These are phyloP conservation scores for Theobroma cacao DNA, from an alignment of 345 rosid species.

Conservation along the genomic window DNA sequence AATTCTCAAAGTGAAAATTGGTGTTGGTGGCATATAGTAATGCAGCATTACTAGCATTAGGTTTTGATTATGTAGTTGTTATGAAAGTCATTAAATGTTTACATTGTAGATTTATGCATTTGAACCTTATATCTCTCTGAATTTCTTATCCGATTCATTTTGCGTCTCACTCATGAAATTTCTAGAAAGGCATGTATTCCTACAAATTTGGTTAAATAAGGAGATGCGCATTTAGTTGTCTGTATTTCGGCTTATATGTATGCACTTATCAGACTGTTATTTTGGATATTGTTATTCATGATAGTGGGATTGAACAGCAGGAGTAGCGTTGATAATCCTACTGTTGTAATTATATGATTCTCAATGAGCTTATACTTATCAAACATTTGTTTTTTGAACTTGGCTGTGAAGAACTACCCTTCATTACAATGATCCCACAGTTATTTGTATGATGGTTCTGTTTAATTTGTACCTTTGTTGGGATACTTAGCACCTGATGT, in stretches of 20 bases:
- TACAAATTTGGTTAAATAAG: not conserved
- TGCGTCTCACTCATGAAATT: not conserved
- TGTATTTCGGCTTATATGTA: not conserved
- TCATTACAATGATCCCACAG: not conserved
- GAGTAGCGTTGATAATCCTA: not conserved
- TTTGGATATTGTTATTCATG: not conserved
- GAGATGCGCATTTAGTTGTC: not conserved
- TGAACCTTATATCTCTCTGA: not conserved
- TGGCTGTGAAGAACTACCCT: not conserved
- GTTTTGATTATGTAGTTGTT: not conserved
- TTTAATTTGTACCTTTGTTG: not conserved
- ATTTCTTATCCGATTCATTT: not conserved
- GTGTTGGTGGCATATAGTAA: not conserved
- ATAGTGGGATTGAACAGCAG: not conserved
- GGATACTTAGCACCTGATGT: not conserved
- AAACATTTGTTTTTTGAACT: not conserved
- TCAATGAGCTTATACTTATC: not conserved
- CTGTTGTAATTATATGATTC: not conserved
- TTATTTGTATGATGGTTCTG: not conserved
- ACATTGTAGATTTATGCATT: not conserved
- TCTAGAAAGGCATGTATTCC: not conserved
- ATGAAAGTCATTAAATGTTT: not conserved
- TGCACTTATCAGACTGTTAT: not conserved
- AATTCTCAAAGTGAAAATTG: not conserved
- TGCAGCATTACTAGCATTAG: not conserved